Evolutionary conservation across 2,329 filamentous ascomycete species (phyloP).

Genomic region (Macrophomina tecta): DNA sequence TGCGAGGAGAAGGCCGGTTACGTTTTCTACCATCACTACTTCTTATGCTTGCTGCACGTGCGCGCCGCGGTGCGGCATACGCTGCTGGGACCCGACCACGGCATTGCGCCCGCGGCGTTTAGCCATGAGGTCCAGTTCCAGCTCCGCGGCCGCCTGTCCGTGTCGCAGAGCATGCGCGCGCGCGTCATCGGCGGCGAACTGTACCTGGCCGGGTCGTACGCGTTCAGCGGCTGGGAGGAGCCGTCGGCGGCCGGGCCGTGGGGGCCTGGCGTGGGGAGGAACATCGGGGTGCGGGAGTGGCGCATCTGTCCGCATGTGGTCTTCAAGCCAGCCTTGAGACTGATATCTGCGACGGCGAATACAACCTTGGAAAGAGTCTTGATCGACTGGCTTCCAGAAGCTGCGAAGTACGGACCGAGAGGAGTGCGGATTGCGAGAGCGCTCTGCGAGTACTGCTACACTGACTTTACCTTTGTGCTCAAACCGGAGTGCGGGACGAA

Average conservation of each 20-base stretch:
- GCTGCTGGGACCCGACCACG: background rate
- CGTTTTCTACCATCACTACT: background rate
- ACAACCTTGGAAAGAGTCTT: background rate
- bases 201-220: background rate
- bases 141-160: background rate
- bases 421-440: background rate
- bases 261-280: background rate
- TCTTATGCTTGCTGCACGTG: background rate
- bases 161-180: background rate
- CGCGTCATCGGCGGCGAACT: background rate
- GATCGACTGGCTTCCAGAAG: background rate
- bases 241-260: no score
- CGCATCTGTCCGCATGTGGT: background rate
- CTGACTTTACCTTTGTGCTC: background rate
- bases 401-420: background rate
- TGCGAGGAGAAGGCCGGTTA: background rate
- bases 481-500: background rate
- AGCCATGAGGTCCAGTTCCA: background rate
- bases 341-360: no score
- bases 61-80: background rate
- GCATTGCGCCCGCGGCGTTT: background rate
- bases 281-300: background rate
- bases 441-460: background rate
- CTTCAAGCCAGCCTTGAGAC: background rate
- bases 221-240: background rate